Evolutionary conservation across 2,329 filamentous ascomycete genomes (phyloP), one percentile per base, ranked within the genome.

Genomic region (Fusarium ramigenum): DNA sequence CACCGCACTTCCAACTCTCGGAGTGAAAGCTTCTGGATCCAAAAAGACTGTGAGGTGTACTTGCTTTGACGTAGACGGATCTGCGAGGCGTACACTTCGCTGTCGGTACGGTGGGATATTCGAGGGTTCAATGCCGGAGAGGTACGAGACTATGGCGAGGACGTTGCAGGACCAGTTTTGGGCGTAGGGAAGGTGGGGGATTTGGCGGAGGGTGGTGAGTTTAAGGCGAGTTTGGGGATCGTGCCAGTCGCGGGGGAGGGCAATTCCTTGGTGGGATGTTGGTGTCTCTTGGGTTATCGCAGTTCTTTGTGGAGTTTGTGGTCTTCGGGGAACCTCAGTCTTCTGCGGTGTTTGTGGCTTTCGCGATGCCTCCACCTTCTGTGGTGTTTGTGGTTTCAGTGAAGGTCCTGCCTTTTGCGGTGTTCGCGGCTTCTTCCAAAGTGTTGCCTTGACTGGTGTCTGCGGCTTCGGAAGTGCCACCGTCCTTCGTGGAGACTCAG

Each of bases 101-200:
- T 89, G 88, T n/a, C 75, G 82, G 66, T 84, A 83, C 0, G 87
- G 87, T 2, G 85, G 85, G 10, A 89, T 80, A 7, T 84, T 81
- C 0, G 85, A 86, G 4, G 87, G 81, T 65, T 89, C 85, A 21
- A 88, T 79, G 2, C 80, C 82, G 0, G 85, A 86, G 7, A 89
- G 79, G 3, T 84, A 83, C 1, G 81, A 79, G 7, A 89, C 68
- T n/a, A 90, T 82, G 61, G 83, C 87, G 7, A 90, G 83, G 11
- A 88, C 80, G 69, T 89, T 89, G 77, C 87, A 84, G 50, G 85
- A 86, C 87, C 87, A 90, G 75, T 90, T 90, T 66, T 89, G 87
- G 60, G 85, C 85, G 78, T 87, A 89, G 4, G 87, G 87, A 2
- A 90, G 83, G 66, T 84, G 80, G 0, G 87, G 86, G 54, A 90